Percentiles rank a stretch among this genome's conserved stretches.
These are phyloP conservation scores for Geopyxis carbonaria DNA, from an alignment of 495 filamentous ascomycete genomes.

Conservation along the genomic window DNA sequence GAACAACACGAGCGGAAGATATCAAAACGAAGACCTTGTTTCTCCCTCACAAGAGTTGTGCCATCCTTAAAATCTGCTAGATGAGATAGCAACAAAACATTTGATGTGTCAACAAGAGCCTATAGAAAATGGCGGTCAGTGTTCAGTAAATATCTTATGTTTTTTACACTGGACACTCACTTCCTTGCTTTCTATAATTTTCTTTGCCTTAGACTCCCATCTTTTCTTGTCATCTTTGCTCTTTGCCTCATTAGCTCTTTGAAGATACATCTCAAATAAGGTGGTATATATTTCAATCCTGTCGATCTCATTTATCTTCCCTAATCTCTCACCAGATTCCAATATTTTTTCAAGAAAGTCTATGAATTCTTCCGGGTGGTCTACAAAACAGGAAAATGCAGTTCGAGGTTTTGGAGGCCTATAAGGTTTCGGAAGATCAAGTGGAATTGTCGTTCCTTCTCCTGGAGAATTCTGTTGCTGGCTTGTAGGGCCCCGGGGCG, in stretches of 20 bases:
- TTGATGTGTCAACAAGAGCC: slow-evolving; percentile 83
- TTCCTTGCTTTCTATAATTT: slow-evolving; percentile 56
- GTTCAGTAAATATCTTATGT: not conserved
- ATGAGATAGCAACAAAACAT: slow-evolving; percentile 80
- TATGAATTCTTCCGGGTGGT: slow-evolving; percentile 80
- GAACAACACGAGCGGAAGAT: slow-evolving; percentile 95
- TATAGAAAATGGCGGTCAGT: slow-evolving; percentile 14
- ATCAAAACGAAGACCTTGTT: slow-evolving; percentile 79
- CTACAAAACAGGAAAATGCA: slow-evolving; percentile 92
- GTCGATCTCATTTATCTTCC: slow-evolving; percentile 31
- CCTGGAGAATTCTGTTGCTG: slow-evolving; percentile 22
- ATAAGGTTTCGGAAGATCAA: slow-evolving; percentile 30
- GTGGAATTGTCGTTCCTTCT: slow-evolving; percentile 23
- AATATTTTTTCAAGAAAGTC: slow-evolving; percentile 70
- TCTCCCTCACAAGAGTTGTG: slow-evolving; percentile 80
- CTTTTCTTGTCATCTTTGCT: slow-evolving; percentile 54
- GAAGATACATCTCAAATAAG: slow-evolving; percentile 92
- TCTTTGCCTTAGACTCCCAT: slow-evolving; percentile 84
- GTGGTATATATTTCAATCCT: slow-evolving; percentile 83
- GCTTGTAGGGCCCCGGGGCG: slow-evolving; percentile 14
- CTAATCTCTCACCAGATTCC: slow-evolving; percentile 34
- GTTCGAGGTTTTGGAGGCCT: slow-evolving; percentile 64
- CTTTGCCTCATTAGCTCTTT: slow-evolving; percentile 53
- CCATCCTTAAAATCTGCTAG: slow-evolving; percentile 80
- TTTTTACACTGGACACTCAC: slow-evolving; percentile 27